Evolutionary conservation across 2,329 filamentous ascomycete genomes (phyloP), one percentile per base, ranked within the genome.

Genomic region (Calonectria pseudoturangicola): DNA sequence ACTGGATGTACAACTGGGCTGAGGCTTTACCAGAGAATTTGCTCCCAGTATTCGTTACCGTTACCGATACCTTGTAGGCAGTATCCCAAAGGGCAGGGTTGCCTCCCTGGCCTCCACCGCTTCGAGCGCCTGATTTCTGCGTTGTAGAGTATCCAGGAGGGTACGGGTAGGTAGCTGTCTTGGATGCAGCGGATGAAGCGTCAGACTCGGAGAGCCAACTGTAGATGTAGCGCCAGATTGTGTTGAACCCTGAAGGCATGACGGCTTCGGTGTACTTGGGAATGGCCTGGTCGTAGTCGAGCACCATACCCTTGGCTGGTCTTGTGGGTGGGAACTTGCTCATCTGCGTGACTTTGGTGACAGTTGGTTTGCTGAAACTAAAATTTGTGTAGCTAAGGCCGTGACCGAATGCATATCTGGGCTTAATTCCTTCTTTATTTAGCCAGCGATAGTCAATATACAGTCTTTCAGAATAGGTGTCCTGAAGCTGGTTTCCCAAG

Each of bases 391-490:
- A 98, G 66, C 92, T 94, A 2, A 98, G 88, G 0, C 96, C 96
- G 73, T 92, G 96, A 0, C 96, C 96, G 78, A 98, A 98, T 58
- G 95, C 93, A 81, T 93, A 98, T 1, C 94, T 93, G 0, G 96
- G 96, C 6, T 88, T 87, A 72, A 97, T 92, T 70, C 88, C 87
- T 68, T 93, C 84, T 81, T 93, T 94, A 86, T 98, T 95, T 77
- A 98, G 96, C 83, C 96, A 91, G 15, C 95, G 92, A 85, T 98
- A 98, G 86, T 98, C 96, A 76, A 97, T 92, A 81, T 96, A 96
- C 0, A 98, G 85, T 0, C 95, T 95, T 81, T 98, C 95, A 1
- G 88, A 89, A 81, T 97, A 98, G 75, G 95, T 92, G 77, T 97
- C 94, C 80, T 98, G 95, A 0, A 95, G 94, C 1, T 94, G 85